Evolutionary conservation across 78 protist species (phyloP).

Genomic region (Cavenderia fasciculata): DNA sequence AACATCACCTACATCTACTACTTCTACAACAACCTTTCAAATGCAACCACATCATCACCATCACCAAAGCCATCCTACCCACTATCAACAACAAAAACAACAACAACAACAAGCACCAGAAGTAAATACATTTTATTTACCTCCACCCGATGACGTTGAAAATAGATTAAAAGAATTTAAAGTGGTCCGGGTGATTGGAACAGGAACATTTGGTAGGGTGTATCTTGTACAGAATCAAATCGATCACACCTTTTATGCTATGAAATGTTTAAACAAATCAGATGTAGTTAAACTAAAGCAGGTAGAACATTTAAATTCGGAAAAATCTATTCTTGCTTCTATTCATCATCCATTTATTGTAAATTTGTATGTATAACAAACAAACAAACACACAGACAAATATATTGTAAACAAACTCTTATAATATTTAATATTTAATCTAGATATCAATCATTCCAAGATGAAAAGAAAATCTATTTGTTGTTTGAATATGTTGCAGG

Average conservation of each 20-base stretch:
- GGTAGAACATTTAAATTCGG: slow-evolving; percentile 83
- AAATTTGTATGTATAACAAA: slow-evolving; percentile 49
- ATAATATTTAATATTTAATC: not conserved
- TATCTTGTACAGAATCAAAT: slow-evolving; percentile 54
- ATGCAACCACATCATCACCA: slow-evolving; percentile 19
- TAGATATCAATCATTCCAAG: slow-evolving; percentile 86
- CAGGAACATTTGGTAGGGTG: slow-evolving; percentile 93
- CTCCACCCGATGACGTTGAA: slow-evolving; percentile 44
- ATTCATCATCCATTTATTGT: slow-evolving; percentile 93
- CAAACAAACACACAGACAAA: no score
- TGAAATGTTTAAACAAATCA: slow-evolving; percentile 91
- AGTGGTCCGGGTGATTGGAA: slow-evolving; percentile 86
- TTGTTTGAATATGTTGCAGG: slow-evolving; percentile 93
- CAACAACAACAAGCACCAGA: not conserved
- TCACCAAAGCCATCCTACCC: not conserved
- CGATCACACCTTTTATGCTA: slow-evolving; percentile 37
- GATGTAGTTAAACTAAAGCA: slow-evolving; percentile 84
- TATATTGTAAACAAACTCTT: not conserved
- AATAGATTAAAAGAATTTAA: slow-evolving; percentile 87
- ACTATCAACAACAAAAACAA: not conserved
- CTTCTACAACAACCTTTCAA: not conserved
- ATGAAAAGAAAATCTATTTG: slow-evolving; percentile 86
- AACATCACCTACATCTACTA: not conserved
- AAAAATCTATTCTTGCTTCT: slow-evolving; percentile 82
- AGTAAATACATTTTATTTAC: not conserved